Evolutionary conservation across 148 eudicot species (phyloP).

Genomic region (Rhododendron mucronatum): DNA sequence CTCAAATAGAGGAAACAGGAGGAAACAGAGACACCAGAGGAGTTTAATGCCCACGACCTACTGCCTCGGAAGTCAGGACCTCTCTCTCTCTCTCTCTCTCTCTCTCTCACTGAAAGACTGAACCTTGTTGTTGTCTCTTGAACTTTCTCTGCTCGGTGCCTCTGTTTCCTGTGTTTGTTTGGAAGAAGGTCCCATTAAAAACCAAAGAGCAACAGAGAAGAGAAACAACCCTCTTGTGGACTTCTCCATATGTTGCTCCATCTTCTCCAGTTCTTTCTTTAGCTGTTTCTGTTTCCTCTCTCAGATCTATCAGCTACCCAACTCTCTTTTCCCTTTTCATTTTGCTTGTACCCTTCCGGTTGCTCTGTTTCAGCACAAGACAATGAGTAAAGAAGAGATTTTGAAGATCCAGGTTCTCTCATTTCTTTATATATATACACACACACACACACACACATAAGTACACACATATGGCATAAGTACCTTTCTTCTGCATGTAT

Average conservation of each 20-base stretch:
- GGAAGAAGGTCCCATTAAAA: neutral
- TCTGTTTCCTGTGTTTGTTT: slow-evolving; percentile 12
- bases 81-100: slow-evolving; percentile 5
- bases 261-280: neutral
- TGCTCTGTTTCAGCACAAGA: slow-evolving; percentile 3
- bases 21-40: slow-evolving; percentile 19
- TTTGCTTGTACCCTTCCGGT: neutral
- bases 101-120: slow-evolving; percentile 15
- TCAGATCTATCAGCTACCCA: slow-evolving; percentile 37
- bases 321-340: neutral
- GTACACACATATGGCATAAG: neutral
- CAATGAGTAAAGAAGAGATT: slow-evolving; percentile 94
- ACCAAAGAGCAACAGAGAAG: neutral
- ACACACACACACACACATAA: neutral
- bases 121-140: neutral
- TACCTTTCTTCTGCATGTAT: neutral
- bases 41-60: slow-evolving; percentile 59
- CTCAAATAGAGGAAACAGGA: slow-evolving; percentile 62
- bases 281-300: neutral
- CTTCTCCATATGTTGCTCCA: neutral
- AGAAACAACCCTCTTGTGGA: neutral
- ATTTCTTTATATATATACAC: too few relatives aligned
- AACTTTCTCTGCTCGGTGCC: slow-evolving; percentile 10
- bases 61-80: slow-evolving; percentile 19
- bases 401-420: slow-evolving; percentile 76